A percentile compares a stretch with the other conserved stretches of the same genome.
Evolutionary conservation across 2,329 filamentous ascomycete genomes (phyloP).

Genomic region (Nigrospora sphaerica): DNA sequence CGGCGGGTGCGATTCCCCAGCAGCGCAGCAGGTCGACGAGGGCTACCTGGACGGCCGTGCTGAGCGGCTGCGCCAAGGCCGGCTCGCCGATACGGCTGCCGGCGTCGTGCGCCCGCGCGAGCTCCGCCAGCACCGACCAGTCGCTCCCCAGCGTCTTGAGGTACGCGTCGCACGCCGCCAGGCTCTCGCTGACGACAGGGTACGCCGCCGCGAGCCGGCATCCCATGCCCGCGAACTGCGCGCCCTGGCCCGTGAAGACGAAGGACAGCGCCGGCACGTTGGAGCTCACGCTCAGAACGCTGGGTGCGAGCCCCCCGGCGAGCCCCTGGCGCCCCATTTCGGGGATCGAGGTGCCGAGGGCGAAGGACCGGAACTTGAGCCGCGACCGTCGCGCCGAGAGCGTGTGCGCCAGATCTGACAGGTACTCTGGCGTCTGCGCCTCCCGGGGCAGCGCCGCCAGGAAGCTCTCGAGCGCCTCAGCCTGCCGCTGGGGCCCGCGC

Average conservation of each 20-base stretch:
- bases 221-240: constrained; percentile 26
- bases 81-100: constrained; percentile 14
- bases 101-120: constrained; percentile 7
- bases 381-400: not conserved
- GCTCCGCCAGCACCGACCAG: constrained; percentile 14
- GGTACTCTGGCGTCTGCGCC: not conserved
- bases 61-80: constrained; percentile 24
- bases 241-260: constrained; percentile 27
- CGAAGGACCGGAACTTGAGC: constrained; percentile 1
- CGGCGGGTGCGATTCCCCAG: constrained; percentile 16
- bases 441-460: not conserved
- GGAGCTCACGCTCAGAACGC: not conserved
- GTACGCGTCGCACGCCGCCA: constrained; percentile 9
- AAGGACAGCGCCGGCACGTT: constrained; percentile 17
- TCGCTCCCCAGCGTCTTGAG: constrained; percentile 9
- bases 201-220: constrained; percentile 13
- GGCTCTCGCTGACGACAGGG: constrained; percentile 7
- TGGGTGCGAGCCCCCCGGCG: not conserved
- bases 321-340: not conserved
- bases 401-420: not conserved
- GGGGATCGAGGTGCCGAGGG: not conserved
- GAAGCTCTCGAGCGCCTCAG: not conserved
- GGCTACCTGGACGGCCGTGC: constrained; percentile 32
- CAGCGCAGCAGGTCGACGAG: constrained; percentile 27
- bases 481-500: not conserved